Evolutionary conservation across 2,329 filamentous ascomycete species (phyloP), one percentile per base, ranked within the genome.

Genomic region (Diaporthe batatas): DNA sequence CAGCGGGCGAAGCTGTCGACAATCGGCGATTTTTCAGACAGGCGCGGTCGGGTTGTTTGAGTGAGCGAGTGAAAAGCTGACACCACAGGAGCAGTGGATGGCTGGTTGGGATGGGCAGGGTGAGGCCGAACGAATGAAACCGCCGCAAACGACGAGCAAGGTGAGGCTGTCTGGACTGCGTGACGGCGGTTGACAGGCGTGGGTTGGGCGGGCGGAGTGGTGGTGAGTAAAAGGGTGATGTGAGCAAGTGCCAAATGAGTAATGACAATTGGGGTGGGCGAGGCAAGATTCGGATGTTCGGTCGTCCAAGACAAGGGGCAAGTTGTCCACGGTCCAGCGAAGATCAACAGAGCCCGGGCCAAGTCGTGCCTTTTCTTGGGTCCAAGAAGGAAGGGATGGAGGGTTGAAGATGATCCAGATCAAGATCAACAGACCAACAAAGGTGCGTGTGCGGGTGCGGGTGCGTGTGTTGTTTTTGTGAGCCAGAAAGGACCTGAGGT

Each of bases 341-440:
- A 36, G 54, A 70, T 62, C 42, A 51, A 44, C 54, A 49, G 29
- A 64, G 55, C 70, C 39, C 42, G 58, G 54, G 62, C 68, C 68
- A 71, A 42, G 55, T 70, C 44, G 29, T 72, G 62, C 42, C 29
- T 53, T 62, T 62, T 42, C 53, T 70, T 62, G 55, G 55, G 10
- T 58, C 34, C 39, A 69, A 47, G n/a, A n/a, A n/a, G n/a, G 51
- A 51, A 62, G 32, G 44, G 65, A 55, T 32, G 34, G 55, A 42
- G 32, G 34, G 32, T 53, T 16, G 42, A 54, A 53, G 70, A 68
- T 71, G 53, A 70, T 70, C 68, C 44, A 65, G 73, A 74, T 72
- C 73, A 72, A 65, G 73, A 74, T 72, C 73, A 72, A 72, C 73
- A 72, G 53, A 68, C 68, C 55, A 62, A 68, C n/a, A n/a, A n/a